Evolutionary conservation across 1,139 yeast genomes (phyloP), one percentile per base, ranked within the genome.

Genomic region (Yarrowia galli): DNA sequence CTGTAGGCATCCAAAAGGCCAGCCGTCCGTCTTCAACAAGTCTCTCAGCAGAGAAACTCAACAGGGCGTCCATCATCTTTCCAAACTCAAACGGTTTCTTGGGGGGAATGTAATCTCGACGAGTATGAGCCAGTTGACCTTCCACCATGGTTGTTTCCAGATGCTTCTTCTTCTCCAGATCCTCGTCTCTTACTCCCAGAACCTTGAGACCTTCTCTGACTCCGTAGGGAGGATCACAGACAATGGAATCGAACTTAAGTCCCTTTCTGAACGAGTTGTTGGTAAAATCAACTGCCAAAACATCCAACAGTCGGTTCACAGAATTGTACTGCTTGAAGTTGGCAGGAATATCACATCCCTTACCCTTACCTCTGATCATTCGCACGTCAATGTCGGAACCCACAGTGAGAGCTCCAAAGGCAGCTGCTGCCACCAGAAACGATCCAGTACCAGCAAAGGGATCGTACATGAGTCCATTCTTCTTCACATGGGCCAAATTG

Each of bases 361-460:
- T 69, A 5, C 84, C 83, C 72, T 90, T 91, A 0, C 99, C 99
- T 71, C 86, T 84, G 63, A 95, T 82, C 76, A 92, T 86, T 67
- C 98, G 83, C 4, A 92, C 89, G 75, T 95, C 99, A 67, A 95
- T 93, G 77, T 95, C 99, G 0, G 97, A 89, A 0, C 98, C 98
- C 54, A 91, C 79, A 0, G 92, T 86, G 15, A 88, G 75, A 0
- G 95, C 96, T 1, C 97, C 97, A 76, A 85, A 92, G 71, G 89
- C 85, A 0, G 96, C 92, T 13, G 95, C 97, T 0, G 98, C 93
- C 1, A 92, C 90, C 64, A 95, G 80, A 74, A 95, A 95, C 23
- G 98, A 92, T 0, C 99, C 99, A 0, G 99, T 95, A 0, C 99
- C 99, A 2, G 91, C 91, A 79, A 95, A 95, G 16, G 99, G 99